Conservation (phyloP, 2,329 filamentous ascomycete genomes). For the Fusarium protoensiforme region DNA sequence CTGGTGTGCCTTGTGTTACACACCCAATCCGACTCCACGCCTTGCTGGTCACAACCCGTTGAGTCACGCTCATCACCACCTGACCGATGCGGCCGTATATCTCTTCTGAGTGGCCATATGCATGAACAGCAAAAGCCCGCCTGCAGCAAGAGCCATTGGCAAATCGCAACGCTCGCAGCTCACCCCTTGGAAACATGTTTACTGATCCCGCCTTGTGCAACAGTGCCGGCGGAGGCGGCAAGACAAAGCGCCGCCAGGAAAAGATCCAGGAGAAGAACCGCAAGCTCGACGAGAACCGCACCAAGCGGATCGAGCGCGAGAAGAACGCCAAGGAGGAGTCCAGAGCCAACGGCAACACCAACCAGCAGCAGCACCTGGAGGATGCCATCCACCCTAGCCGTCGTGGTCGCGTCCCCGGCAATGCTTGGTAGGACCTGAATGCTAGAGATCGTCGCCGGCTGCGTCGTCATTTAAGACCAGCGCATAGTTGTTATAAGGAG, state of each 20-base stretch:
- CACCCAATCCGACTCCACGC: background rate
- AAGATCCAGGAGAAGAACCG: constrained; percentile 89
- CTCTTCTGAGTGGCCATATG: constrained; percentile 2
- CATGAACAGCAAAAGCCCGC: constrained; percentile 2
- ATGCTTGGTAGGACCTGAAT: constrained; percentile 13
- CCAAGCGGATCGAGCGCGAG: constrained; percentile 60
- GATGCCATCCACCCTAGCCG: constrained; percentile 65
- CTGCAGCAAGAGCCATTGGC: background rate
- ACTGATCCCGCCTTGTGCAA: constrained; percentile 6
- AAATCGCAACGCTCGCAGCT: background rate
- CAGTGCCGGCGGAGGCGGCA: constrained; percentile 87
- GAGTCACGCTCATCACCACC: constrained; percentile 3
- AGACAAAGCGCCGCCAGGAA: constrained; percentile 75
- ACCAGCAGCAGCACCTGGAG: constrained; percentile 41
- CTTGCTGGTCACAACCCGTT: constrained; percentile 6
- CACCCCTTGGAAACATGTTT: constrained; percentile 2
- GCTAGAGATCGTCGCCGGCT: background rate
- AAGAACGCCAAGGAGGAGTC: constrained; percentile 50
- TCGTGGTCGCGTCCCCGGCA: constrained; percentile 47
- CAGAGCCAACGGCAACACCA: constrained; percentile 36
- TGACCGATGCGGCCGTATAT: constrained; percentile 8
- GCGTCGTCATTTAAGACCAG: background rate
- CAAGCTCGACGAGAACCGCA: constrained; percentile 78
- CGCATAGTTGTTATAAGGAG: background rate
- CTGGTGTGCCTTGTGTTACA: constrained; percentile 10